phyloP scores from a whole-genome alignment of 306 rosid genomes.

The Crotalaria pallida region DNA sequence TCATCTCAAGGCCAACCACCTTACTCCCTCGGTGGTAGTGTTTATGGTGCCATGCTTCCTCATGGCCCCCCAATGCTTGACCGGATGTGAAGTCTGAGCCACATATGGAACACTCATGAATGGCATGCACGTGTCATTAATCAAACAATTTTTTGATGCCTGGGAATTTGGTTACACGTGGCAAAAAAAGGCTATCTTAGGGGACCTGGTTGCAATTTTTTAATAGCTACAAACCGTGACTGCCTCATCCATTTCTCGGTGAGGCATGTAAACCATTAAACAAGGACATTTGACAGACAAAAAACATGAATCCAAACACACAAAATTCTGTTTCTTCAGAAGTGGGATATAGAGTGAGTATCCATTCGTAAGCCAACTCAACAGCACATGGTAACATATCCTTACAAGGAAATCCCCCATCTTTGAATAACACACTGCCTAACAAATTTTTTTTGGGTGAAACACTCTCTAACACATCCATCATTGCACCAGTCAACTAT shows the following conservation, averaged over 20 bases:
- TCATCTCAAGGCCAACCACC: background rate
- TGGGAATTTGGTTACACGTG: background rate
- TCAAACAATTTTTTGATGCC: background rate
- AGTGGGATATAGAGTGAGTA: too few species aligned
- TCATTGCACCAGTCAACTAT: constrained; percentile 5
- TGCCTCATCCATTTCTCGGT: background rate
- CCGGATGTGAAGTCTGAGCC: constrained; percentile 78
- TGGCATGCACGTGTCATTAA: background rate
- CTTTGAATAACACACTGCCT: background rate
- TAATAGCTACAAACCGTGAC: background rate
- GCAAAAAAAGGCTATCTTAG: background rate
- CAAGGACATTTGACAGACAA: too few species aligned
- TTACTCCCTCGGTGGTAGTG: background rate
- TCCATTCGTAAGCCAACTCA: too few species aligned
- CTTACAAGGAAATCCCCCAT: background rate
- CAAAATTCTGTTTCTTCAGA: too few species aligned
- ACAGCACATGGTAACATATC: background rate
- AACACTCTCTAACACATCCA: background rate
- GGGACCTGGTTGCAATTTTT: background rate
- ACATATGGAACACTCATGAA: constrained; percentile 91
- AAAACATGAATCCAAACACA: too few species aligned
- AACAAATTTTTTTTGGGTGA: background rate
- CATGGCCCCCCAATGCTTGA: constrained; percentile 97
- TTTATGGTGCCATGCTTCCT: constrained; percentile 63
- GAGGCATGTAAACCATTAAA: background rate